Evolutionary conservation across 2,329 filamentous ascomycete species (phyloP).

Genomic region (Parascedosporium putredinis): DNA sequence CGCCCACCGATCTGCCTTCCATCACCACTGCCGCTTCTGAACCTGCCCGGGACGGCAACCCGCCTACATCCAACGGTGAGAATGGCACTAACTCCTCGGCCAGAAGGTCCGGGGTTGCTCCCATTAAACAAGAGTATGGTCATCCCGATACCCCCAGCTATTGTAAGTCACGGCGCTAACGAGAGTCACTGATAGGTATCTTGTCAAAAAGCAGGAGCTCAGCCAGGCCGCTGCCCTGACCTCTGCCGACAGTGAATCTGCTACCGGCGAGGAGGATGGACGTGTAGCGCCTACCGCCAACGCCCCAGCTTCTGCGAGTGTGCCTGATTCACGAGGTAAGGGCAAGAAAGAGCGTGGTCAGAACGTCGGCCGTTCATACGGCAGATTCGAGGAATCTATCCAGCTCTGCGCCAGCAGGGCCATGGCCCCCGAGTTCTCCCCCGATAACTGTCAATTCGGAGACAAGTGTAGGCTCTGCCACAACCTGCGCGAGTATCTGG

Average conservation of each 20-base stretch:
- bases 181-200: constrained; percentile 18
- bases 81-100: constrained; percentile 9
- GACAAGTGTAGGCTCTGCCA: constrained; percentile 75
- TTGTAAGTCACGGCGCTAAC: background rate
- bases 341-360: constrained; percentile 43
- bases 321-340: constrained; percentile 23
- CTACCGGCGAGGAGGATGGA: constrained; percentile 22
- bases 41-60: background rate
- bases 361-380: constrained; percentile 75
- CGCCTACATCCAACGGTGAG: background rate
- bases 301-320: background rate
- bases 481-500: constrained; percentile 75
- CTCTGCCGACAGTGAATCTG: constrained; percentile 25
- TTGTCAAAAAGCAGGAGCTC: constrained; percentile 26
- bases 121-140: constrained; percentile 28
- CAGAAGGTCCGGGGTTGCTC: constrained; percentile 17
- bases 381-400: constrained; percentile 65
- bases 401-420: constrained; percentile 68
- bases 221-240: constrained; percentile 23
- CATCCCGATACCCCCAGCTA: background rate
- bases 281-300: constrained; percentile 35
- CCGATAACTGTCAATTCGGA: constrained; percentile 64
- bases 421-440: constrained; percentile 69
- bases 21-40: background rate
- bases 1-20: constrained; percentile 8